Evolutionary conservation across 371 early-diverging fungal species (phyloP).

Genomic region (Chytridium lagenaria): DNA sequence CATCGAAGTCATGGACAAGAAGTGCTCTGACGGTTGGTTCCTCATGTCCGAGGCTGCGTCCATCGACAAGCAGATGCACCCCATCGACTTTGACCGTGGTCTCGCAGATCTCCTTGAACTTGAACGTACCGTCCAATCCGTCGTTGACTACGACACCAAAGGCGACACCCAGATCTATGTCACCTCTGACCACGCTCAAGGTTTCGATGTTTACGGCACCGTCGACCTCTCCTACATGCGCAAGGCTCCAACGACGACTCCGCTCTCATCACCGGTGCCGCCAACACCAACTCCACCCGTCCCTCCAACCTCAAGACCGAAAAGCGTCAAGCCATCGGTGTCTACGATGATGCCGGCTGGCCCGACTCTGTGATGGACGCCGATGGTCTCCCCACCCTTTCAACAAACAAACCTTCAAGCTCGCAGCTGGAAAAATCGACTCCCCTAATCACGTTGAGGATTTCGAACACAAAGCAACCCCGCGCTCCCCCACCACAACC

Average conservation of each 20-base stretch:
- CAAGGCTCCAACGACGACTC: constrained; percentile 36
- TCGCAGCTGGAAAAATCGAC: constrained; percentile 70
- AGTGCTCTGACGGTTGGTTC: constrained; percentile 74
- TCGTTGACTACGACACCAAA: constrained; percentile 35
- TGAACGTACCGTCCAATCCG: constrained; percentile 70
- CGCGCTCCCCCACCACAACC: constrained; percentile 16
- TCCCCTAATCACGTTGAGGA: constrained; percentile 64
- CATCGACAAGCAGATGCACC: constrained; percentile 75
- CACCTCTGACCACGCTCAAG: constrained; percentile 77
- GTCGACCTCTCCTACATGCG: constrained; percentile 59
- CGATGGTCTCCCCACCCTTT: constrained; percentile 74
- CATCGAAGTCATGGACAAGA: constrained; percentile 45
- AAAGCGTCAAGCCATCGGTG: constrained; percentile 69
- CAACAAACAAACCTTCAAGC: constrained; percentile 58
- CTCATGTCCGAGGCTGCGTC: constrained; percentile 80
- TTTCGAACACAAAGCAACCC: constrained; percentile 55
- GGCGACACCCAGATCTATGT: constrained; percentile 69
- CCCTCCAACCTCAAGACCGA: constrained; percentile 26
- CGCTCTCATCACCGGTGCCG: constrained; percentile 32
- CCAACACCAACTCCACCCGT: constrained; percentile 30
- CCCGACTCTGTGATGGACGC: constrained; percentile 65
- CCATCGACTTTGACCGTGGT: constrained; percentile 75
- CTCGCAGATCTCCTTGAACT: constrained; percentile 74
- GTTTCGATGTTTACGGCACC: constrained; percentile 75
- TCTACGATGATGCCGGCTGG: constrained; percentile 71